phyloP scores from a whole-genome alignment of 176 grass and related monocot species.

The Lolium rigidum region DNA sequence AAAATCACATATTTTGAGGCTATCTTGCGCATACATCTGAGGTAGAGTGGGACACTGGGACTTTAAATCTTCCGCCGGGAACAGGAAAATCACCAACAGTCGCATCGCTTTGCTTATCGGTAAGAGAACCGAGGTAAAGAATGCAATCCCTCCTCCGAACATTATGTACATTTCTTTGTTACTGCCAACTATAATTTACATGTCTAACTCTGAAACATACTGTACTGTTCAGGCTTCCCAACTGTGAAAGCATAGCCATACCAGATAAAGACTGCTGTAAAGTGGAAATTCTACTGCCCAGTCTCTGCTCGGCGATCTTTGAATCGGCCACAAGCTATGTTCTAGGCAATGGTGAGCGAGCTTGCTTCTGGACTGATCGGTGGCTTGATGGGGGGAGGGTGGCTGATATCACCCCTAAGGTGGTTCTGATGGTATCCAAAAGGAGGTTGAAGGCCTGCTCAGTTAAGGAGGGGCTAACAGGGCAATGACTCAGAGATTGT shows the following conservation, averaged over 20 bases:
- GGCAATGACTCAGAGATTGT: too few relatives aligned
- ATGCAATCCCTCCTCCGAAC: background rate
- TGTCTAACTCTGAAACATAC: slow-evolving; percentile 27
- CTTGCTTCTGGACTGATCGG: too few relatives aligned
- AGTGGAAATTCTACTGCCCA: too few relatives aligned
- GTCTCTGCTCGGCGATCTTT: too few relatives aligned
- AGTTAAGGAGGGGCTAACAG: too few relatives aligned
- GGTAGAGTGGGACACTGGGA: slow-evolving; percentile 90
- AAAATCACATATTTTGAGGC: slow-evolving; percentile 65
- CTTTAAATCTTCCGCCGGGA: slow-evolving; percentile 77
- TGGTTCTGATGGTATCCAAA: too few relatives aligned
- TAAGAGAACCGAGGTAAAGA: too few relatives aligned
- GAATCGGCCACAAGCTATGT: too few relatives aligned
- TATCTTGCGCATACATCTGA: slow-evolving; percentile 73
- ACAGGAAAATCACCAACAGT: slow-evolving; percentile 80
- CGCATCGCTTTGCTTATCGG: slow-evolving; percentile 63
- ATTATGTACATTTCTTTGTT: background rate
- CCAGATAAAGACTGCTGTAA: slow-evolving; percentile 9
- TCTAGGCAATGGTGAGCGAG: too few relatives aligned
- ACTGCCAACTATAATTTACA: background rate
- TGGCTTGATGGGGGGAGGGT: too few relatives aligned
- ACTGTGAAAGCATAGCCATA: slow-evolving; percentile 76
- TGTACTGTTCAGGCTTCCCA: slow-evolving; percentile 64
- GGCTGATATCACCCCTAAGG: too few relatives aligned
- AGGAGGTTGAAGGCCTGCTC: too few relatives aligned